These are phyloP conservation scores for Pascua guehoae DNA, from an alignment of 1,284 basidiomycete genomes.

Conservation along the genomic window DNA sequence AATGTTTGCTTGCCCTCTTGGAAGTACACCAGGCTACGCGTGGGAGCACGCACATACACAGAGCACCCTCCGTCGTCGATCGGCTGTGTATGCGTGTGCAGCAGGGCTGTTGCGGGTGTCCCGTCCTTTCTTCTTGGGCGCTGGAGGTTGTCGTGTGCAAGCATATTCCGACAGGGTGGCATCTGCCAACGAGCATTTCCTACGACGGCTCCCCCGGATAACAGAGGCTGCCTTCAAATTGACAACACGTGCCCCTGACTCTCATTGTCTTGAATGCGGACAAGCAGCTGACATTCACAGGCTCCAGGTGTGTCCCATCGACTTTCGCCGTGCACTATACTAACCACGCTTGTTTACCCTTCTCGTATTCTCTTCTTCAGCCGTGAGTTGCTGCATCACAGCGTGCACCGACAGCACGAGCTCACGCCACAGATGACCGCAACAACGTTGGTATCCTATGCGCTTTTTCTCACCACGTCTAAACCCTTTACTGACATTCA, in stretches of 20 bases:
- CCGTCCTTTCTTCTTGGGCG: too few relatives aligned
- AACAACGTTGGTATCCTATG: constrained; percentile 3
- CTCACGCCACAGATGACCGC: constrained; percentile 4
- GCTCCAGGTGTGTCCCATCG: background rate
- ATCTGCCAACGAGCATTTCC: background rate
- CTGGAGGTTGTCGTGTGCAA: too few relatives aligned
- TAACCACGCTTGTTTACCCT: background rate
- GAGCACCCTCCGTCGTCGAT: too few relatives aligned
- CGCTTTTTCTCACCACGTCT: too few relatives aligned
- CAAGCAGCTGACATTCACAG: background rate
- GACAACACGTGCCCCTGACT: background rate
- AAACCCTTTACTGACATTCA: too few relatives aligned
- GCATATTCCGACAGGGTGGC: too few relatives aligned
- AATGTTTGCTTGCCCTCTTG: too few relatives aligned
- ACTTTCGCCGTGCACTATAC: background rate
- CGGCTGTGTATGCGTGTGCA: too few relatives aligned
- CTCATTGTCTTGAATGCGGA: too few relatives aligned
- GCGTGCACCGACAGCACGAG: background rate
- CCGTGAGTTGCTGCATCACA: background rate
- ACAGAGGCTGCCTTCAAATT: background rate
- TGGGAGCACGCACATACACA: too few relatives aligned
- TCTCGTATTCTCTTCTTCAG: background rate
- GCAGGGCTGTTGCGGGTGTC: too few relatives aligned
- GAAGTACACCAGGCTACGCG: too few relatives aligned
- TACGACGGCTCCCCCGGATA: background rate